Base-by-base conservation (phyloP, 78 protist genomes). In the Dictyostelium capitatum region DNA sequence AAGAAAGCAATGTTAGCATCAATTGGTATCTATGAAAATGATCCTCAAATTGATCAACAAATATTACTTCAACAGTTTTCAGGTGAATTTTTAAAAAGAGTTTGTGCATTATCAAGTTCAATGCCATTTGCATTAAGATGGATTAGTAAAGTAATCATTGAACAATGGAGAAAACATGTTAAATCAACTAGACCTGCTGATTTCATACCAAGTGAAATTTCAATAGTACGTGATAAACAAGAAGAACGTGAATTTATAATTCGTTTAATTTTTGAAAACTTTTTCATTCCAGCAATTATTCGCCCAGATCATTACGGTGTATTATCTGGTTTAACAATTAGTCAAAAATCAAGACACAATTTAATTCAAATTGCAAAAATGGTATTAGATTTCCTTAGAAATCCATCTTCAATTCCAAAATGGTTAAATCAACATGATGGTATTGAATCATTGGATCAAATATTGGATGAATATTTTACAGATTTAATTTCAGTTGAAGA, bases 271-370 rank as follows among this genome's bases (percentile, higher is more conserved):
- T 84, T 84, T 74, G 91, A 84, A 56, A 72, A 84, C 57, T 84
- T 74, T 32, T 84, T 84, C 59, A 84, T 84, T 14, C 91, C 91
- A 7, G 91, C 91, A 3, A n/a, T 84, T 0, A 32, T 84, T 15
- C 30, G 91, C 25, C 91, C 91, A 0, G 91, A 84, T 43, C 91
- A 84, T 28, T 84, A 84, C 74, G 91, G 91, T 28, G 91, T 84
- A 17, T 25, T 84, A 2, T 23, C 91, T 43, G 91, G 91, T 56
- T 47, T 84, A 30, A 84, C 54, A 6, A 84, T 84, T 10, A 74
- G 78, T 46, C 91, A 84, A 23, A 84, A 84, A 59, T 53, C 91
- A n/a, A 64, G 91, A 37, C 91, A 84, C 41, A 84, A 84, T 57
- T 80, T 84, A 28, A 84, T 84, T 74, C 91, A 84, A 57, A 84